A percentile compares a stretch with the other conserved stretches of the same genome.
Evolutionary conservation across 1,284 basidiomycete genomes (phyloP).

Genomic region (Sutorius eximius): DNA sequence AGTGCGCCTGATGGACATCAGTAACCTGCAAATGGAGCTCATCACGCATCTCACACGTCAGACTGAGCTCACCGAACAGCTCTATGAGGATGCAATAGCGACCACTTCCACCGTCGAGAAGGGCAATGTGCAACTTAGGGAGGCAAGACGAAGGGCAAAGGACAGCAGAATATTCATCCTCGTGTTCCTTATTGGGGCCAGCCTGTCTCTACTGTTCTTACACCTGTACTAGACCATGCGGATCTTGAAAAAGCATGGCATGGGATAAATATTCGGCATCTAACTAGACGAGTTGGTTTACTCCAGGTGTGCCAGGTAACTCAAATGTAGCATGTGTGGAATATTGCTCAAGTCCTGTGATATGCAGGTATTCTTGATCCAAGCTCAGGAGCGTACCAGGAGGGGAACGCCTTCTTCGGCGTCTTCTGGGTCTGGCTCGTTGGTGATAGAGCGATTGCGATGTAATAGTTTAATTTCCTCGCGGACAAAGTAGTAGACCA

Average conservation of each 20-base stretch:
- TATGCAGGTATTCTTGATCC: neutral
- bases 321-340: neutral
- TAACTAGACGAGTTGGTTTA: constrained; percentile 3
- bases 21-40: constrained; percentile 85
- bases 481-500: constrained; percentile 63
- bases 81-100: constrained; percentile 87
- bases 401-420: constrained; percentile 64
- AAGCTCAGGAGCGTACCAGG: constrained; percentile 30
- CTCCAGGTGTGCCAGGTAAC: neutral
- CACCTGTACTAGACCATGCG: constrained; percentile 64
- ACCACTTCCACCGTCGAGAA: constrained; percentile 82
- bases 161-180: constrained; percentile 83
- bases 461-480: constrained; percentile 58
- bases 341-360: neutral
- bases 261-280: constrained; percentile 7
- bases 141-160: constrained; percentile 78
- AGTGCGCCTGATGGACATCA: constrained; percentile 85
- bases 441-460: constrained; percentile 48
- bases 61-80: constrained; percentile 85
- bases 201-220: constrained; percentile 82
- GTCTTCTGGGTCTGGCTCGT: constrained; percentile 62
- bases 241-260: neutral
- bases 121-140: constrained; percentile 83
- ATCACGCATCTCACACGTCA: constrained; percentile 83
- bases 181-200: constrained; percentile 84